A percentile compares a stretch with the other conserved stretches of the same genome.
Evolutionary conservation across 2,329 filamentous ascomycete genomes (phyloP).

Genomic region (Xylaria sp.): DNA sequence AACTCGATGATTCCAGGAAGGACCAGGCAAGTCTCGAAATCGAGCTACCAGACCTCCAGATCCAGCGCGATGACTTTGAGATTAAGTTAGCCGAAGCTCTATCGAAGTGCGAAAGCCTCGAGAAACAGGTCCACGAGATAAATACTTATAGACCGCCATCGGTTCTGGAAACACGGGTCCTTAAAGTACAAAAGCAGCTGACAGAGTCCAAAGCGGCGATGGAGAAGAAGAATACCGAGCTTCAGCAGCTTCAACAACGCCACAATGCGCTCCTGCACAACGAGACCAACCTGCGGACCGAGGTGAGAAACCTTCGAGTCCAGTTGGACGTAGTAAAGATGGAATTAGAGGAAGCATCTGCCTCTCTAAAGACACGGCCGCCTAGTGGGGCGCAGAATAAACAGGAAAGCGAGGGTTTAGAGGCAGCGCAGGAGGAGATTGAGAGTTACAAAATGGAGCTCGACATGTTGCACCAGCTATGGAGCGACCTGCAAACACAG

Average conservation of each 20-base stretch:
- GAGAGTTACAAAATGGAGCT: slow-evolving; percentile 15
- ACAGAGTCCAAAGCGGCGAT: not conserved
- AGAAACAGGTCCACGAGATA: slow-evolving; percentile 16
- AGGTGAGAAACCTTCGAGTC: slow-evolving; percentile 3
- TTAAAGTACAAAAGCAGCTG: slow-evolving; percentile 2
- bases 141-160: not conserved
- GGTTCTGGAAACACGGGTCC: not conserved
- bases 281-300: slow-evolving; percentile 26
- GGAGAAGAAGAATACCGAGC: not conserved
- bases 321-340: not conserved
- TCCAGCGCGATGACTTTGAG: slow-evolving; percentile 11
- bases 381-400: not conserved
- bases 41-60: slow-evolving; percentile 11
- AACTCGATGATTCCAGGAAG: slow-evolving; percentile 15
- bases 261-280: slow-evolving; percentile 11
- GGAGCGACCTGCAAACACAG: slow-evolving; percentile 23
- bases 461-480: slow-evolving; percentile 8
- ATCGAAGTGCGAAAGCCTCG: slow-evolving; percentile 14
- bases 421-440: not conserved
- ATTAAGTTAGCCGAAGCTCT: slow-evolving; percentile 10
- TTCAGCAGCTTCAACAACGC: not conserved
- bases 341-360: not conserved
- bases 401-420: not conserved
- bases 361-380: not conserved
- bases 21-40: not conserved